Evolutionary conservation across 2,329 filamentous ascomycete species (phyloP).

Genomic region (Scedosporium boydii): DNA sequence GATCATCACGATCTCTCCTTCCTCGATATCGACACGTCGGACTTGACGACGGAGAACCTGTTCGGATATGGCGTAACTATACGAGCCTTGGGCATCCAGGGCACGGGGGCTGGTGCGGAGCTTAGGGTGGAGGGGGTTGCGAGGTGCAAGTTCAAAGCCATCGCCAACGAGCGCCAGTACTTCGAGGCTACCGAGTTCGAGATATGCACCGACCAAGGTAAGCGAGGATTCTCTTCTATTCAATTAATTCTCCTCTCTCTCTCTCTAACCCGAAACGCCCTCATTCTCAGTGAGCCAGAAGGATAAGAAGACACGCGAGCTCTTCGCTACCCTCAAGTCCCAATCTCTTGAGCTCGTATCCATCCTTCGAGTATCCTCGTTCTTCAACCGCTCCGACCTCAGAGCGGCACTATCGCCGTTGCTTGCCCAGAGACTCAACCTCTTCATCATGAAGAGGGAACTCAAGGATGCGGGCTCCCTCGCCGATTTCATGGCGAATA

Average conservation of each 20-base stretch:
- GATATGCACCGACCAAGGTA: conserved; percentile 61
- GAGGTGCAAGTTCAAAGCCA: conserved; percentile 46
- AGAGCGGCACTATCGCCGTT: conserved; percentile 65
- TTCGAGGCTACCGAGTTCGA: conserved; percentile 69
- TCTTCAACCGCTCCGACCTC: conserved; percentile 62
- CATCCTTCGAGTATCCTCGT: conserved; percentile 71
- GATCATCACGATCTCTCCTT: conserved; percentile 27
- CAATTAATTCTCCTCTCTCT: conserved; percentile 3
- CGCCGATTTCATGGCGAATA: conserved; percentile 94
- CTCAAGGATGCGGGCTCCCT: conserved; percentile 73
- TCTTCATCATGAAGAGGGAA: conserved; percentile 78
- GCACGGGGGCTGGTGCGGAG: conserved; percentile 62
- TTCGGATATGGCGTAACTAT: conserved; percentile 76
- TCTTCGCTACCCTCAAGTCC: conserved; percentile 74
- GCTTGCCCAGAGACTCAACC: conserved; percentile 76
- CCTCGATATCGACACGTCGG: conserved; percentile 44
- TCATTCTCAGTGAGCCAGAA: conserved; percentile 11
- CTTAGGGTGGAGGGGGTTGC: conserved; percentile 79
- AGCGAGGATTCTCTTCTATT: conserved; percentile 13
- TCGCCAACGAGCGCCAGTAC: conserved; percentile 67
- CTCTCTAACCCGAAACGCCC: not conserved
- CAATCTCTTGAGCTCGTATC: conserved; percentile 79
- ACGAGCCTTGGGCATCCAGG: conserved; percentile 70
- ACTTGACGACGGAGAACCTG: conserved; percentile 60
- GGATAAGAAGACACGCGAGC: conserved; percentile 55